Conservation (phyloP, 345 rosid genomes). For the Populus deltoides region DNA sequence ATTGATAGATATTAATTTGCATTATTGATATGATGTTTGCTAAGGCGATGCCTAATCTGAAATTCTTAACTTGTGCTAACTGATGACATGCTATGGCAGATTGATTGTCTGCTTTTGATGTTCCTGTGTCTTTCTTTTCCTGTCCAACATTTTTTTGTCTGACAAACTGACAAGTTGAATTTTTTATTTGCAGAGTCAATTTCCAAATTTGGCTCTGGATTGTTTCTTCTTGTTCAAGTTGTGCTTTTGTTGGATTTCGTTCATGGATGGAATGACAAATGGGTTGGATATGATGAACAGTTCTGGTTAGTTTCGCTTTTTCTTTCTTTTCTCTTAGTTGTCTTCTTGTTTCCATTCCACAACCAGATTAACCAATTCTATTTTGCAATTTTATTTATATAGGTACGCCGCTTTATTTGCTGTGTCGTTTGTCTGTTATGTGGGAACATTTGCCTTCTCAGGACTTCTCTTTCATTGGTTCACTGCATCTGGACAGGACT, state of each 20-base stretch:
- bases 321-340: neutral
- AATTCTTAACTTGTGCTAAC: neutral
- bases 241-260: constrained; percentile 98
- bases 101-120: neutral
- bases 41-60: neutral
- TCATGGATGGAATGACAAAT: constrained; percentile 98
- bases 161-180: constrained; percentile 1
- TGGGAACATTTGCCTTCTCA: constrained; percentile 80
- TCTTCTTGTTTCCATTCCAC: constrained; percentile 1
- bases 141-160: neutral
- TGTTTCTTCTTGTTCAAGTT: constrained; percentile 97
- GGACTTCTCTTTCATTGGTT: constrained; percentile 97
- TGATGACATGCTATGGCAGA: neutral
- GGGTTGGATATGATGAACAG: constrained; percentile 95
- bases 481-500: constrained; percentile 94
- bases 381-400: constrained; percentile 11
- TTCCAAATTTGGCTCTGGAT: constrained; percentile 95
- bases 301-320: constrained; percentile 71
- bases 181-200: constrained; percentile 53
- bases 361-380: neutral
- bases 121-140: neutral
- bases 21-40: neutral
- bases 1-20: neutral
- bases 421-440: constrained; percentile 83
- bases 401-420: constrained; percentile 82